A percentile compares a stretch with the other conserved stretches of the same genome.
Conservation (phyloP, 2,329 filamentous ascomycete species). For the Beauveria asiatica region DNA sequence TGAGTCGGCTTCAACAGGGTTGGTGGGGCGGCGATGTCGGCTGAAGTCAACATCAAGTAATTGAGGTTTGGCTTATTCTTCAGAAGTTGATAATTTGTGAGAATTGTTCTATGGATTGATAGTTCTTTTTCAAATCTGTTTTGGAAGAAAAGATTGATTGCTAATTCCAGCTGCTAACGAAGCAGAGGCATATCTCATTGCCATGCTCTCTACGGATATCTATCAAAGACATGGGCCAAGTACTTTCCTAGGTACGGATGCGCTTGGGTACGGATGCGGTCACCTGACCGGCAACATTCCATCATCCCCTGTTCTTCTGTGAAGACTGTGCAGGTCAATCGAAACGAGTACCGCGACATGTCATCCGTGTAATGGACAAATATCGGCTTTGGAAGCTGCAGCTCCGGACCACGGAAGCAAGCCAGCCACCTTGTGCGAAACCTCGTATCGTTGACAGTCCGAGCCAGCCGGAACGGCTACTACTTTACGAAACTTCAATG, state of each 20-base stretch:
- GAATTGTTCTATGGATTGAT: background rate
- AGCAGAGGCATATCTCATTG: background rate
- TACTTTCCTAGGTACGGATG: too few species aligned
- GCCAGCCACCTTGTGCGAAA: too few species aligned
- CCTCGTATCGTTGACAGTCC: too few species aligned
- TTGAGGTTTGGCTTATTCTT: background rate
- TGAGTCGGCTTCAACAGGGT: background rate
- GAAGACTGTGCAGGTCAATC: background rate
- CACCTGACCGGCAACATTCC: constrained; percentile 8
- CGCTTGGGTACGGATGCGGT: too few species aligned
- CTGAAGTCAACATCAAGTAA: background rate
- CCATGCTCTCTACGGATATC: background rate
- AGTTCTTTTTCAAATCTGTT: background rate
- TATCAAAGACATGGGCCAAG: background rate
- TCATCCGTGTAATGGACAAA: background rate
- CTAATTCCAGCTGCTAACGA: background rate
- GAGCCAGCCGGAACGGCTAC: too few species aligned
- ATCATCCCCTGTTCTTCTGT: background rate
- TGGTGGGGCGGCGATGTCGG: background rate
- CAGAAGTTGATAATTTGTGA: background rate
- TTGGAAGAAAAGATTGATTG: background rate
- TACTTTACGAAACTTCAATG: too few species aligned
- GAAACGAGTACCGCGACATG: background rate
- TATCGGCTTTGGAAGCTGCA: background rate
- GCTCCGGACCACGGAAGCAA: background rate